Evolutionary conservation across 129 eudicot species (phyloP).

Genomic region (Apium graveolens): DNA sequence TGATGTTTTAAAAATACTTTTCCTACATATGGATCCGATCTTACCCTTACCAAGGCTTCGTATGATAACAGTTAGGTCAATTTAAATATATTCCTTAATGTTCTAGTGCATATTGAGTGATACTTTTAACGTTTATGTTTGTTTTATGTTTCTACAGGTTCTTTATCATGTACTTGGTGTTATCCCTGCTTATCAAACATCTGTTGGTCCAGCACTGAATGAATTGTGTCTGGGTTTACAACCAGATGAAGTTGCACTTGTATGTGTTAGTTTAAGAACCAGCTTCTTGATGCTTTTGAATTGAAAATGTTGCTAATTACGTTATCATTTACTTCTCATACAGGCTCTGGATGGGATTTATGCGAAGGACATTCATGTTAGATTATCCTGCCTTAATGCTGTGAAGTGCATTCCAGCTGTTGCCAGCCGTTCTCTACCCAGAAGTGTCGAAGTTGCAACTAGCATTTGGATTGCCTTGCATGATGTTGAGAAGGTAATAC

Average conservation of each 20-base stretch:
- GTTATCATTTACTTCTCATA: constrained; percentile 8
- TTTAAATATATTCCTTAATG: neutral
- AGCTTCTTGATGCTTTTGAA: constrained; percentile 1
- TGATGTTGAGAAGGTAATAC: constrained; percentile 81
- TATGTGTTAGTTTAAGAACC: constrained; percentile 27
- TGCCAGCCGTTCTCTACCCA: constrained; percentile 65
- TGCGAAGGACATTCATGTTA: constrained; percentile 94
- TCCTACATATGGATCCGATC: constrained; percentile 81
- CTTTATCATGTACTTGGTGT: constrained; percentile 90
- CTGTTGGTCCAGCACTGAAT: constrained; percentile 86
- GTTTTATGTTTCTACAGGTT: constrained; percentile 49
- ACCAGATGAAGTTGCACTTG: constrained; percentile 81
- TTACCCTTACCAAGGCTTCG: constrained; percentile 88
- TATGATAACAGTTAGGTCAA: constrained; percentile 78
- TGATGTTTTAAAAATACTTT: constrained; percentile 74
- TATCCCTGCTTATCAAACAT: constrained; percentile 80
- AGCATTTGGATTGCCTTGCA: constrained; percentile 97
- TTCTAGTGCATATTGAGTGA: neutral
- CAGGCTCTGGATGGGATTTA: constrained; percentile 91
- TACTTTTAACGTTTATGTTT: neutral
- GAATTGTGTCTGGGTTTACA: constrained; percentile 94
- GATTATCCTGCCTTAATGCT: constrained; percentile 95
- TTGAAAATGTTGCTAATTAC: neutral
- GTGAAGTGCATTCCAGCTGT: constrained; percentile 94
- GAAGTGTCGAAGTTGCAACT: constrained; percentile 79